phyloP scores from a whole-genome alignment of 164 flowering plant genomes.

The Aristolochia contorta region DNA sequence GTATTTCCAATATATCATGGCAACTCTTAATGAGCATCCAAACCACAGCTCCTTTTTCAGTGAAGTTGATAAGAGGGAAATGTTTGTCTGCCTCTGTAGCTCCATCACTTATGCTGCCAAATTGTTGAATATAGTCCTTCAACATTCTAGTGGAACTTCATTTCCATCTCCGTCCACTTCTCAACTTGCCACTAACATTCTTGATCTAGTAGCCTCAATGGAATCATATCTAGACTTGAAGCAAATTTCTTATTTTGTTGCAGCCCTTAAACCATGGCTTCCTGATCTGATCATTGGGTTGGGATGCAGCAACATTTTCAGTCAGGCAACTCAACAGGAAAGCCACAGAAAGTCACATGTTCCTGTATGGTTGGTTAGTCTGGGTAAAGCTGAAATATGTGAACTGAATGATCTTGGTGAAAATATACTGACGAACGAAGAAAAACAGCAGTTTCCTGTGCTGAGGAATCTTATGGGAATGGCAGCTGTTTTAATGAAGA shows the following conservation, averaged over 20 bases:
- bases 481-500: constrained; percentile 28
- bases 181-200: constrained; percentile 42
- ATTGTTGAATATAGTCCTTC: constrained; percentile 50
- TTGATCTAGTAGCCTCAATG: constrained; percentile 39
- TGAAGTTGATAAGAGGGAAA: constrained; percentile 42
- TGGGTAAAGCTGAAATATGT: constrained; percentile 49
- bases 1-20: constrained; percentile 27
- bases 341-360: constrained; percentile 10
- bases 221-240: constrained; percentile 52
- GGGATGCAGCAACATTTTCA: constrained; percentile 25
- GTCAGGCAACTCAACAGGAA: constrained; percentile 16
- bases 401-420: constrained; percentile 20
- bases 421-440: constrained; percentile 26
- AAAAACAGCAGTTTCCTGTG: constrained; percentile 17
- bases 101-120: constrained; percentile 73
- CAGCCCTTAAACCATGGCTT: constrained; percentile 62
- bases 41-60: constrained; percentile 19
- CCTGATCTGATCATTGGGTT: constrained; percentile 77
- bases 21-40: constrained; percentile 22
- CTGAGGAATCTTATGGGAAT: constrained; percentile 39
- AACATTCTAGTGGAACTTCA: constrained; percentile 25
- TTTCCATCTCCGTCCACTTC: constrained; percentile 27
- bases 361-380: constrained; percentile 44
- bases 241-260: constrained; percentile 36
- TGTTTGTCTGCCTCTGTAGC: constrained; percentile 45